Evolutionary conservation across 352 stramenopile genomes (phyloP).

Genomic region (Pythium coloratum): DNA sequence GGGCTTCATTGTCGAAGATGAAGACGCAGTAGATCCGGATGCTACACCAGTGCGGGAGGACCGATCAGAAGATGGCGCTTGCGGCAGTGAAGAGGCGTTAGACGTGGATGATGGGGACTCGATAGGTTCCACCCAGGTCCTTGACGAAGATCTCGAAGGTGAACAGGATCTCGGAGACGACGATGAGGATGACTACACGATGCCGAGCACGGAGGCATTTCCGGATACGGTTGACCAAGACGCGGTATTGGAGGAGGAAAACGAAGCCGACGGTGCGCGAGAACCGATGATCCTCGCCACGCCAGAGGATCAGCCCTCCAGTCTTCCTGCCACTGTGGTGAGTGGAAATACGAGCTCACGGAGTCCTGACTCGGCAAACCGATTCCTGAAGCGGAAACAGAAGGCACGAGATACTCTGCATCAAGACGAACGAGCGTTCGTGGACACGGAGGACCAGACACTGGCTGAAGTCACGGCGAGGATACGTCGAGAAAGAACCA

Average conservation of each 20-base stretch:
- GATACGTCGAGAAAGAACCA: slow-evolving; percentile 17
- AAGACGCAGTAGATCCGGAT: neutral
- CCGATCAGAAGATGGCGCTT: slow-evolving; percentile 17
- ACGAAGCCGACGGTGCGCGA: neutral
- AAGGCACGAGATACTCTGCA: slow-evolving; percentile 12
- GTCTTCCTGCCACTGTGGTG: neutral
- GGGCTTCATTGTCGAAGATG: neutral
- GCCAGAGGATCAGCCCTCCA: neutral
- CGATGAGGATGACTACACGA: neutral
- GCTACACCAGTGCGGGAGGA: neutral
- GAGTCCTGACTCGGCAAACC: neutral
- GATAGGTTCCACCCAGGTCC: slow-evolving; percentile 43
- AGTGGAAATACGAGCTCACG: neutral
- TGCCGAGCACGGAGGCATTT: slow-evolving; percentile 10
- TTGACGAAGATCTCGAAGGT: slow-evolving; percentile 38
- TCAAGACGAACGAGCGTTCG: slow-evolving; percentile 13
- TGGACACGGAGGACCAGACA: slow-evolving; percentile 25
- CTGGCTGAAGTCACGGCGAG: slow-evolving; percentile 14
- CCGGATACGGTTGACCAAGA: slow-evolving; percentile 18
- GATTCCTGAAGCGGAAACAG: slow-evolving; percentile 23
- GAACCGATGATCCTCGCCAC: neutral
- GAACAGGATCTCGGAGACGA: slow-evolving; percentile 5
- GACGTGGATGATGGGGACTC: slow-evolving; percentile 24
- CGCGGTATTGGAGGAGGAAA: neutral
- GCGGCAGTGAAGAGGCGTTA: neutral